Evolutionary conservation across 2,329 filamentous ascomycete genomes (phyloP).

Genomic region (Fusarium incarnatum): DNA sequence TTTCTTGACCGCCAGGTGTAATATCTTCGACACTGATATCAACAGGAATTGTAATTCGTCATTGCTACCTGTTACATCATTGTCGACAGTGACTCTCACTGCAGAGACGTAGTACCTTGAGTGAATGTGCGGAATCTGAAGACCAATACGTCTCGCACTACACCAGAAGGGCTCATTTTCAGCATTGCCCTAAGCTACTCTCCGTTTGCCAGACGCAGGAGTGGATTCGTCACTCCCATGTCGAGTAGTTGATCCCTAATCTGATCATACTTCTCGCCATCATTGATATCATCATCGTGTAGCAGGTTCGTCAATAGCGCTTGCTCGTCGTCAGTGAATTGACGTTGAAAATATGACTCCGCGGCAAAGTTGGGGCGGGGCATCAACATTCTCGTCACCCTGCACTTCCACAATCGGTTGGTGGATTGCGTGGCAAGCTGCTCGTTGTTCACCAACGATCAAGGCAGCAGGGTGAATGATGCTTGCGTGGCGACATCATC

Average conservation of each 20-base stretch:
- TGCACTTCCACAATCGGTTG: too few relatives aligned
- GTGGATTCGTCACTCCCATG: too few relatives aligned
- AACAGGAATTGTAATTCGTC: neutral
- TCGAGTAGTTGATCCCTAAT: too few relatives aligned
- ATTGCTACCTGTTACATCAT: neutral
- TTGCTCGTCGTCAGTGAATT: neutral
- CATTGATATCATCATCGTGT: too few relatives aligned
- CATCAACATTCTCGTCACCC: neutral
- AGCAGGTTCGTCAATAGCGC: neutral
- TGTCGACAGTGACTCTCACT: neutral
- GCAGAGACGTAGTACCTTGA: neutral
- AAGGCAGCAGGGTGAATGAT: neutral
- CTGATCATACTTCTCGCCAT: too few relatives aligned
- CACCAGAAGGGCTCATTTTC: neutral
- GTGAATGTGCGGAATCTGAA: neutral
- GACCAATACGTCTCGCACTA: neutral
- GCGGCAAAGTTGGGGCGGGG: neutral
- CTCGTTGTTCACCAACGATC: too few relatives aligned
- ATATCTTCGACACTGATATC: neutral
- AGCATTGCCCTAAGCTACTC: neutral
- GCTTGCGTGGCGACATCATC: neutral
- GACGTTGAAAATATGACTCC: neutral
- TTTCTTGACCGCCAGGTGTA: neutral
- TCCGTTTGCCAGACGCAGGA: too few relatives aligned
- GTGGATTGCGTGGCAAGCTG: too few relatives aligned